Conservation (phyloP, 2,329 filamentous ascomycete genomes). For the Beauveria bassiana region DNA sequence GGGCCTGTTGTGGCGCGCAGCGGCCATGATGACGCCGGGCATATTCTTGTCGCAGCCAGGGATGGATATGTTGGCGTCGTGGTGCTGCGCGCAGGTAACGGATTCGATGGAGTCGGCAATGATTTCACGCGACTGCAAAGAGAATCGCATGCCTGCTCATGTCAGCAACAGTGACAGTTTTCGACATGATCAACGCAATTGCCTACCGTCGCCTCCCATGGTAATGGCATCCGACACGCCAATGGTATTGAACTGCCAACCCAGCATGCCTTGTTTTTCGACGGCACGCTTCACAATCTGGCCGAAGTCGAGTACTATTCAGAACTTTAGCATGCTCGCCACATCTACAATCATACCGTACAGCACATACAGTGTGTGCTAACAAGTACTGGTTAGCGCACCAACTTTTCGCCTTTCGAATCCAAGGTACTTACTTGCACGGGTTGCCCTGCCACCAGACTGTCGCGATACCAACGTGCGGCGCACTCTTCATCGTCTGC, state of each 20-base stretch:
- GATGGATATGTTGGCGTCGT: constrained; percentile 89
- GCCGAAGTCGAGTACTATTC: constrained; percentile 69
- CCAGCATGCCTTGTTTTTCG: constrained; percentile 77
- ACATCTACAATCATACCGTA: background rate
- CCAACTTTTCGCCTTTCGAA: background rate
- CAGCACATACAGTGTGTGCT: constrained; percentile 34
- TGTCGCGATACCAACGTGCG: constrained; percentile 83
- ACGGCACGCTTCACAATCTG: constrained; percentile 80
- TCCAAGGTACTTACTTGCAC: constrained; percentile 62
- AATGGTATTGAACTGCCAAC: constrained; percentile 90
- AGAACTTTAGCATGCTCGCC: background rate
- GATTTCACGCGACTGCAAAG: constrained; percentile 80
- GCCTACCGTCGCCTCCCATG: constrained; percentile 80
- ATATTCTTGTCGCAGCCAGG: constrained; percentile 98
- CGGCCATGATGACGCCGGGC: constrained; percentile 87
- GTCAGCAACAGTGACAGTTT: too few species aligned
- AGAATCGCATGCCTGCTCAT: constrained; percentile 77
- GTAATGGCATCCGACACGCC: constrained; percentile 88
- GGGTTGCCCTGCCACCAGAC: constrained; percentile 99
- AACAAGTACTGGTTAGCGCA: background rate
- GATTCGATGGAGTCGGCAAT: constrained; percentile 94
- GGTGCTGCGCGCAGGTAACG: constrained; percentile 82
- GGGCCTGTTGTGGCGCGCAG: constrained; percentile 83
- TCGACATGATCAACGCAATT: background rate
- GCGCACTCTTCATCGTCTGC: constrained; percentile 79